phyloP scores from a whole-genome alignment of 192 early-diverging fungal genomes.

The Podochytrium sp. region DNA sequence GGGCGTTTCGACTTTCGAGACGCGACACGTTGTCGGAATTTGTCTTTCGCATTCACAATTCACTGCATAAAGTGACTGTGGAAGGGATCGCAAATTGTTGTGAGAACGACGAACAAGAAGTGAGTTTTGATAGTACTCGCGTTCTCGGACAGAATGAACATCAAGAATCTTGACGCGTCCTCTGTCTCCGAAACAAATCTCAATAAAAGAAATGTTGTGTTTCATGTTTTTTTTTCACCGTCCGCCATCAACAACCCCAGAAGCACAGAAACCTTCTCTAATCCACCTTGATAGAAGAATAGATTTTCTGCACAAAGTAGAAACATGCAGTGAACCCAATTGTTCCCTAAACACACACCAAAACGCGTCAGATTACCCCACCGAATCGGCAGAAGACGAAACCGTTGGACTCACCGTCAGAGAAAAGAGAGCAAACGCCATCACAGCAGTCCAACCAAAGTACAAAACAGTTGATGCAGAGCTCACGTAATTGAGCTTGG shows the following conservation, averaged over 20 bases:
- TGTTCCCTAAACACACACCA: constrained; percentile 71
- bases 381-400: not conserved
- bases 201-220: too few species aligned
- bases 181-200: too few species aligned
- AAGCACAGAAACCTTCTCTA: too few species aligned
- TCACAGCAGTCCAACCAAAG: constrained; percentile 68
- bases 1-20: constrained; percentile 10
- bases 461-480: constrained; percentile 77
- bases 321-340: constrained; percentile 77
- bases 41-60: constrained; percentile 36
- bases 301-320: constrained; percentile 75
- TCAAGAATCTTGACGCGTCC: not conserved
- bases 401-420: constrained; percentile 44
- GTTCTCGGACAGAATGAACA: constrained; percentile 12
- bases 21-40: constrained; percentile 30
- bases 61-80: constrained; percentile 13
- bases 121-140: constrained; percentile 28
- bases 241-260: too few species aligned
- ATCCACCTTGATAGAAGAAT: constrained; percentile 74
- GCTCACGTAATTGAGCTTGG: constrained; percentile 52
- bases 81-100: constrained; percentile 27
- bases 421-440: constrained; percentile 67
- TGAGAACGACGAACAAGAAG: constrained; percentile 44
- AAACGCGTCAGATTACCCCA: constrained; percentile 11
- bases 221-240: too few species aligned